Base-by-base conservation (phyloP, 345 rosid species). In the Pugionium cornutum region DNA sequence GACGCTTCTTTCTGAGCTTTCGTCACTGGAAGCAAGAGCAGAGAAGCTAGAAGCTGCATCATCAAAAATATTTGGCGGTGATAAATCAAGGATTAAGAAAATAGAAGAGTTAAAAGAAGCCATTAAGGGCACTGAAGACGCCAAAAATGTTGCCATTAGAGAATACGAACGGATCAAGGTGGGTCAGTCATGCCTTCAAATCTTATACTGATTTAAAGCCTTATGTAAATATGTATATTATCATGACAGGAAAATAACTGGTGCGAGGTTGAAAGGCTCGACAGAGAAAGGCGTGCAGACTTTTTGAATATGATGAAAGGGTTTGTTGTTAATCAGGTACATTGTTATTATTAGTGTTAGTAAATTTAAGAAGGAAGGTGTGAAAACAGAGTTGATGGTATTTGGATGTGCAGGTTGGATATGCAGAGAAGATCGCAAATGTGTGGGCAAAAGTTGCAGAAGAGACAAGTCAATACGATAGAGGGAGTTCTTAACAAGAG, bases 111-210 rank as follows among this genome's bases (percentile, higher is more conserved):
- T 95, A 53, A 89, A 86, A 76, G 97, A 87, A 77, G 83, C 84
- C 40, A 86, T 87, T 73, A 83, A 82, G 58, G 87, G 32, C 46
- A 86, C 96, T 6, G 96, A 90, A 77, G 92, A 86, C 61, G 95
- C 97, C 8, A 94, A 94, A 82, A 81, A 78, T 79, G 87, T 85
- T 66, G 89, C 99, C 28, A 80, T 82, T 32, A 83, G 90, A 48
- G 92, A 88, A 68, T 94, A 90, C 70, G 97, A 94, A 64, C 78
- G 90, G 61, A 94, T 94, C 74, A 94, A 90, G 95, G 97, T 88
- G 18, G 18, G 18, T 18, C n/a, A 18, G 32, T 44, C 32, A 43
- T 43, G 34, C 48, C 49, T 6, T 3, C 9, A 62, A 62, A 9
- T 53, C 36, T 54, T 55, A 26, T 36, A 2, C 31, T n/a, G 44